These are phyloP conservation scores for Climacium dendroides DNA, from an alignment of 225 moss, liverwort and hornwort genomes.

Conservation along the genomic window DNA sequence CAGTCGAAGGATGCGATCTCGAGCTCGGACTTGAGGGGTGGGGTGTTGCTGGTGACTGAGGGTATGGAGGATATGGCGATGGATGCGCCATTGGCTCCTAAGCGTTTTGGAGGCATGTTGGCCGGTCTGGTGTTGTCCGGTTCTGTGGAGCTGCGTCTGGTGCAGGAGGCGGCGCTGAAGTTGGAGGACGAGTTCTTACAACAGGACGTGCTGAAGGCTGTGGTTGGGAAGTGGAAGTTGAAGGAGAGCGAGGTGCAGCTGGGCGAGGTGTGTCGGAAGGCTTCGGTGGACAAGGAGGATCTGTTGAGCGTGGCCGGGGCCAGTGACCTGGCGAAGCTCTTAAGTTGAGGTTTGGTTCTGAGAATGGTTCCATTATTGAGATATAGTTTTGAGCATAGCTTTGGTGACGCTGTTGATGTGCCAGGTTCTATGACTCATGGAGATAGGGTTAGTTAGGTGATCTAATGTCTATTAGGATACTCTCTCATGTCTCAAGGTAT, in stretches of 20 bases:
- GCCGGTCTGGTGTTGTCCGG: conserved; percentile 36
- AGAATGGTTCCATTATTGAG: not conserved
- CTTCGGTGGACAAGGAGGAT: conserved; percentile 27
- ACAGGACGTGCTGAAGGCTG: conserved; percentile 27
- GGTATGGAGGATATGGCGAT: conserved; percentile 61
- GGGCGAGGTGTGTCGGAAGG: conserved; percentile 22
- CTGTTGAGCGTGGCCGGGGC: conserved; percentile 5
- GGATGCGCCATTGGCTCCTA: conserved; percentile 76
- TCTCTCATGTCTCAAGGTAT: not conserved
- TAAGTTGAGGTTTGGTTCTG: not conserved
- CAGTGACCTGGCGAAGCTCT: conserved; percentile 5
- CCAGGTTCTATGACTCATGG: not conserved
- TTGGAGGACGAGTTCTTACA: conserved; percentile 56
- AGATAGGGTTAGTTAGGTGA: not conserved
- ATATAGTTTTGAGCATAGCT: not conserved
- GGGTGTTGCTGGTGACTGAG: conserved; percentile 42
- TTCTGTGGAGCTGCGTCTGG: conserved; percentile 25
- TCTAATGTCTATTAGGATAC: not conserved
- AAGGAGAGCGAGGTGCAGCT: conserved; percentile 29
- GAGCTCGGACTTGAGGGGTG: conserved; percentile 36
- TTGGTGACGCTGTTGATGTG: not conserved
- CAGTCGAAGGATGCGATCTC: conserved; percentile 33
- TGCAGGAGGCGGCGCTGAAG: conserved; percentile 40
- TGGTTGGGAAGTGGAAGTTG: conserved; percentile 24
- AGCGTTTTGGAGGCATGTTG: conserved; percentile 44